Base-by-base conservation (phyloP, 129 eudicot genomes). In the Flaveria brownii region DNA sequence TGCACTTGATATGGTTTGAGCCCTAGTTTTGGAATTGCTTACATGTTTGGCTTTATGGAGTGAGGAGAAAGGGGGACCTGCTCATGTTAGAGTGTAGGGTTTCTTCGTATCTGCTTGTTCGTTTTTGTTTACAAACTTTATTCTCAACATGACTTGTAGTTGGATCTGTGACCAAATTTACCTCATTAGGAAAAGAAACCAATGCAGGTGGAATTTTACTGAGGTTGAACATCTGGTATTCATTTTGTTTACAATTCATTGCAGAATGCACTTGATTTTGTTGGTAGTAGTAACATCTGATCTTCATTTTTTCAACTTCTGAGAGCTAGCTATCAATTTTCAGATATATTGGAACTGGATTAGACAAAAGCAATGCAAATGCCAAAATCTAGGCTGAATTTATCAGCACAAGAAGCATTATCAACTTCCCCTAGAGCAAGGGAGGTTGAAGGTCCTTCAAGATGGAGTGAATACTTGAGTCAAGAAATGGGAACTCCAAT, bases 391-490 rank as follows among this genome's bases (percentile, higher is more conserved):
- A 85, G 96, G 73, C 84, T 84, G 11, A 79, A 85, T 57, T 81
- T 82, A 81, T 75, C 89, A 50, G 78, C 85, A 26, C 92, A 92
- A 84, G 92, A 89, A 15, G 83, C 81, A 26, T 67, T 82, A 50
- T 84, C 89, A 9, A 68, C 93, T 0, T 78, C 88, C 13, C 92
- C 92, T 16, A 83, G 97, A 76, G 85, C 95, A 56, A 85, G 89
- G 76, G 97, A 92, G 81, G 85, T 85, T 81, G 97, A 89, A 75
- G 97, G 96, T 62, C 91, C 91, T 66, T 78, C 89, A 4, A 89
- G 97, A 83, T 92, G 97, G 97, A 89, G 83, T 20, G 96, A 88
- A 75, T 92, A 88, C 76, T 81, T 90, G 79, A 87, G 83, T 77
- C 94, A 81, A 70, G 95, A 93, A 67, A 61, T 84, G 70, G 88